A percentile compares a stretch with the other conserved stretches of the same genome.
phyloP scores from a whole-genome alignment of 225 moss, liverwort and hornwort genomes.

The Pseudoscleropodium purum region DNA sequence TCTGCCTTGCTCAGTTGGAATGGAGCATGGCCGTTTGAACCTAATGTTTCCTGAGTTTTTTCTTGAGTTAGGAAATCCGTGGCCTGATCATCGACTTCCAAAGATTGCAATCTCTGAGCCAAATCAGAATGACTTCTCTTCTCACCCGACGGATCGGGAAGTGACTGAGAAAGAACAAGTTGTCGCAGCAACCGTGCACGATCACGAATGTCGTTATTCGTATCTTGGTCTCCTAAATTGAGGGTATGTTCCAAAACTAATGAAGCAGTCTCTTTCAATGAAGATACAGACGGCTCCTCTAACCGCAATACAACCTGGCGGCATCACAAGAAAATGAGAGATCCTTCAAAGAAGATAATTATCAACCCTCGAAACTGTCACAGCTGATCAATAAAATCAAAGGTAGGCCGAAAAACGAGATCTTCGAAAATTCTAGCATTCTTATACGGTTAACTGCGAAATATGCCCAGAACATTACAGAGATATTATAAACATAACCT shows the following conservation, averaged over 20 bases:
- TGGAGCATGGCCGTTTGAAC: constrained; percentile 5
- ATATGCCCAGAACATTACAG: background rate
- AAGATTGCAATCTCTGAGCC: constrained; percentile 25
- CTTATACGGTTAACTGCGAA: background rate
- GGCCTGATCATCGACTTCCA: constrained; percentile 26
- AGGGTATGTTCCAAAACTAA: constrained; percentile 70
- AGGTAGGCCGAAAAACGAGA: background rate
- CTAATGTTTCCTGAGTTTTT: background rate
- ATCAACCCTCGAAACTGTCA: background rate
- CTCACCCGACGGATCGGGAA: background rate
- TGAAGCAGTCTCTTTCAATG: constrained; percentile 32
- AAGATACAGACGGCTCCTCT: constrained; percentile 25
- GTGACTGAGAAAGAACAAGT: constrained; percentile 41
- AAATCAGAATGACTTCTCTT: constrained; percentile 9
- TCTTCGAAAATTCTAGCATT: background rate
- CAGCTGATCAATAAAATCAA: background rate
- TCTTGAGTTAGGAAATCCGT: background rate
- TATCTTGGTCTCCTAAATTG: constrained; percentile 61
- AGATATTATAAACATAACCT: background rate
- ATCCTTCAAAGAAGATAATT: background rate
- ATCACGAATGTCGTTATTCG: constrained; percentile 80
- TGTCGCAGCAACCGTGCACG: constrained; percentile 70
- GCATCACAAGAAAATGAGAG: background rate
- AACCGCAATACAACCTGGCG: constrained; percentile 55
- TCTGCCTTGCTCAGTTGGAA: background rate